Evolutionary conservation across 768 basidiomycete genomes (phyloP).

Genomic region (Amyloporia xantha): DNA sequence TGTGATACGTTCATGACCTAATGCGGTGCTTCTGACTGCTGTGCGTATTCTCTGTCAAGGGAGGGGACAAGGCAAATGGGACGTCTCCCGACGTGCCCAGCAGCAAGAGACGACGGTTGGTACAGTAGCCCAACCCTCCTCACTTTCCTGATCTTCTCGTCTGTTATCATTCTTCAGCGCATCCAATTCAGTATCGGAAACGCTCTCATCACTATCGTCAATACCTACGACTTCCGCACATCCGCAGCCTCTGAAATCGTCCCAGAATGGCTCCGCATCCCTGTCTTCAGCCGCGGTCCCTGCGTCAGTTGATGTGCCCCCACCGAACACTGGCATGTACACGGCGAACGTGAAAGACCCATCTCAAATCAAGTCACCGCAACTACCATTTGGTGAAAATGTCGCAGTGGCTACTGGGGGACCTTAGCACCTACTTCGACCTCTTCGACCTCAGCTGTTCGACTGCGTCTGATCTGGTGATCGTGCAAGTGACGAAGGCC

Average conservation of each 20-base stretch:
- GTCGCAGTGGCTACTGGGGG: slow-evolving; percentile 44
- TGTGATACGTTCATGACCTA: slow-evolving; percentile 19
- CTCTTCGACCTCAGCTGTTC: neutral
- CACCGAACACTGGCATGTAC: too few relatives aligned
- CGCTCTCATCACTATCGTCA: neutral
- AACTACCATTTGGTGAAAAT: slow-evolving; percentile 59
- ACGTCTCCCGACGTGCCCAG: slow-evolving; percentile 61
- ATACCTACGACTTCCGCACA: neutral
- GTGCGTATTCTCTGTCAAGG: slow-evolving; percentile 34
- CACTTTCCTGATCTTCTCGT: slow-evolving; percentile 5
- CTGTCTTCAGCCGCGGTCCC: too few relatives aligned
- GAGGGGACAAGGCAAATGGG: slow-evolving; percentile 52
- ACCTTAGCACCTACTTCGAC: slow-evolving; percentile 17
- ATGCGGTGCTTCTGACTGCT: neutral
- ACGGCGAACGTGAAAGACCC: slow-evolving; percentile 34
- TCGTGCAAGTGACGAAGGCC: neutral
- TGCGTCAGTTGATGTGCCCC: too few relatives aligned
- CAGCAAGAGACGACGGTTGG: slow-evolving; percentile 69
- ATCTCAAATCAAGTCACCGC: slow-evolving; percentile 50
- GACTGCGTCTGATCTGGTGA: too few relatives aligned
- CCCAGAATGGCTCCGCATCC: too few relatives aligned
- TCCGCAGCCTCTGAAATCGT: slow-evolving; percentile 7
- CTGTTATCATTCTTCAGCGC: slow-evolving; percentile 12
- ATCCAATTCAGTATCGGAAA: slow-evolving; percentile 14
- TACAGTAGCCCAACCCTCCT: slow-evolving; percentile 6